Evolutionary conservation across 2,329 filamentous ascomycete species (phyloP), one percentile per base, ranked within the genome.

Genomic region (Scleromitrula shiraiana): DNA sequence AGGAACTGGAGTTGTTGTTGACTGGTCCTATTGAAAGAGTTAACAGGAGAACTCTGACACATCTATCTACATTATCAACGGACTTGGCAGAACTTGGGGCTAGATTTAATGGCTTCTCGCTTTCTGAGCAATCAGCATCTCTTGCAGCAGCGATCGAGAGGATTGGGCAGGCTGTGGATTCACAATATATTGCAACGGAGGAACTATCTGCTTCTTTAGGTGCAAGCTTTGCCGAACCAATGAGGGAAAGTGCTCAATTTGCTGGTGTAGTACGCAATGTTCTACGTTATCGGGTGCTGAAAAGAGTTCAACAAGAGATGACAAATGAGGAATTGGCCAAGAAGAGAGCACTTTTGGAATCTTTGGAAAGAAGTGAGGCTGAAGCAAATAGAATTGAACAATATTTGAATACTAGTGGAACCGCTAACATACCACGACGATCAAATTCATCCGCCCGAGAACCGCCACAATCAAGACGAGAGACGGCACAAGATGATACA

Each of bases 191-290:
- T 55, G 89, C 88, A 8, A 97, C 91, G 0, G 88, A 95, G 60
- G 93, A 98, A 64, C 72, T 98, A 3, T 90, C 90, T 0, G 82
- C 81, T 2, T 85, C 85, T 0, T 71, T 98, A n/a, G 90, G 90
- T 17, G 90, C 91, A 27, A 93, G 82, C 56, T 98, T 98, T 63
- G 89, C 94, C 0, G 94, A 98, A 63, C 93, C 93, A 0, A 96
- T 98, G 88, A 80, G 94, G 47, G 93, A 98, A 68, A 95, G 89
- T 60, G 90, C 93, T 10, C 93, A 98, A 62, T 98, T 98, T 65
- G 93, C 93, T 0, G 88, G 93, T 9, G 88, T 98, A 1, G 93
- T 98, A 3, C 81, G 90, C 35, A 86, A 75, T 56, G 91, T 98
- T 27, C 71, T 98, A 46, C 80, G 87, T 55, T 98, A 96, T 64